Evolutionary conservation across 1,284 basidiomycete genomes (phyloP), one percentile per base, ranked within the genome.

Genomic region (Microbotryomycetes sp.): DNA sequence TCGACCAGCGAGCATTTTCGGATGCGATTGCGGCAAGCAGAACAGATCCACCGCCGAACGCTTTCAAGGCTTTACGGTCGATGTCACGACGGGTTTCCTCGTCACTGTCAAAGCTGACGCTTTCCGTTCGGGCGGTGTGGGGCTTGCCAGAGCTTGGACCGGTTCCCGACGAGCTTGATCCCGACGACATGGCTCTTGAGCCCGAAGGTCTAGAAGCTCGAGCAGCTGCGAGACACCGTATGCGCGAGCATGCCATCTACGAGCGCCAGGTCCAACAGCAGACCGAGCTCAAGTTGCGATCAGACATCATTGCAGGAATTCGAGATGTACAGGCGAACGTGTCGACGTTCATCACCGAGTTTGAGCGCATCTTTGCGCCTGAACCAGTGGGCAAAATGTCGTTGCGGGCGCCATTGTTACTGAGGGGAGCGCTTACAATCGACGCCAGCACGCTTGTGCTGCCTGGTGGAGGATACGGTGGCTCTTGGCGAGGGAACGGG

Each of bases 301-400:
- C 60, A 47, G 71, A 71, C 48, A 54, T 71, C 28, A 52, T 70
- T 24, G 57, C 60, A 5, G 88, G 89, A 70, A 86, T 88, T 1
- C 81, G 84, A 56, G 89, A 91, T 63, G 79, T 91, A 11, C 85
- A 88, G 65, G 80, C 83, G 45, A 86, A 86, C 0, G 81, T 91
- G 5, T 75, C 82, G 45, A 79, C 82, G 0, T 91, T 91, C 70
- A 83, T 88, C 11, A 73, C 80, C 6, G 87, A 89, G 69, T 83
- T 86, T 21, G 83, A 87, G 69, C 79, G 82, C 48, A 78, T 62
- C 30, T 41, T 41, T 18, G 18, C 35, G 9, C 11, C 15, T 48
- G 29, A 55, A 13, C 45, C 47, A 49, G 24, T 61, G n/a, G 50
- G 52, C 18, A 24, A 55, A 2, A 35, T 48, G 28, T 35, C 31